These are phyloP conservation scores for Camellia granthamiana DNA, from an alignment of 148 eudicot species.

Conservation along the genomic window DNA sequence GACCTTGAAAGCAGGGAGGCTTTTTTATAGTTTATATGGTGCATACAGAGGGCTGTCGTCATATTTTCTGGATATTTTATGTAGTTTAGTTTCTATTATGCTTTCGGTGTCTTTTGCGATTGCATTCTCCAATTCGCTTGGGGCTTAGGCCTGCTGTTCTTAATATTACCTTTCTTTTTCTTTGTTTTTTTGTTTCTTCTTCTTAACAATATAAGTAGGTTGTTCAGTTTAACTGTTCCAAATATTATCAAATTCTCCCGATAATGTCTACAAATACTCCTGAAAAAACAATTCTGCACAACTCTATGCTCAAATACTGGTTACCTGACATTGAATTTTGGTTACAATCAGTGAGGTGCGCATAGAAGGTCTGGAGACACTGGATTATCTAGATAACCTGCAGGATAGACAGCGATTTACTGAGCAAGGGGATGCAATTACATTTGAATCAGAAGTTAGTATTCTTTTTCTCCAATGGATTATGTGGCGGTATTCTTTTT, in stretches of 20 bases:
- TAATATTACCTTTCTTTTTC: background rate
- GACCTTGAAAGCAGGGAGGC: no score
- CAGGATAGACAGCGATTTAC: slow-evolving; percentile 62
- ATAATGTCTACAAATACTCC: background rate
- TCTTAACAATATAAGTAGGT: background rate
- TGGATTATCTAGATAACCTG: slow-evolving; percentile 84
- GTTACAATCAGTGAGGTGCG: slow-evolving; percentile 70
- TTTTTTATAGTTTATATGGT: no score
- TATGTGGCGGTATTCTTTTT: background rate
- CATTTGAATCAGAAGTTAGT: slow-evolving; percentile 85
- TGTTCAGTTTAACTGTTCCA: background rate
- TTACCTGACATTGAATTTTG: background rate
- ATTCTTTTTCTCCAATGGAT: background rate
- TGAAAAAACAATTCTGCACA: background rate
- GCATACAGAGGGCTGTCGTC: no score
- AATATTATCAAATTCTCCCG: no score
- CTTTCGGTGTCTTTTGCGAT: background rate
- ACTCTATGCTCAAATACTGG: background rate
- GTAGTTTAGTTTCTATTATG: no score
- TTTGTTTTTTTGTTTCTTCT: background rate
- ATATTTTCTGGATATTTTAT: no score
- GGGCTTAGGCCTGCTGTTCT: background rate
- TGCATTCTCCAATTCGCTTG: background rate
- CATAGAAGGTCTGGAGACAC: slow-evolving; percentile 81
- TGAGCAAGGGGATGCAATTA: slow-evolving; percentile 92